Conservation (phyloP, 2,329 filamentous ascomycete genomes). For the Periconia sp. region DNA sequence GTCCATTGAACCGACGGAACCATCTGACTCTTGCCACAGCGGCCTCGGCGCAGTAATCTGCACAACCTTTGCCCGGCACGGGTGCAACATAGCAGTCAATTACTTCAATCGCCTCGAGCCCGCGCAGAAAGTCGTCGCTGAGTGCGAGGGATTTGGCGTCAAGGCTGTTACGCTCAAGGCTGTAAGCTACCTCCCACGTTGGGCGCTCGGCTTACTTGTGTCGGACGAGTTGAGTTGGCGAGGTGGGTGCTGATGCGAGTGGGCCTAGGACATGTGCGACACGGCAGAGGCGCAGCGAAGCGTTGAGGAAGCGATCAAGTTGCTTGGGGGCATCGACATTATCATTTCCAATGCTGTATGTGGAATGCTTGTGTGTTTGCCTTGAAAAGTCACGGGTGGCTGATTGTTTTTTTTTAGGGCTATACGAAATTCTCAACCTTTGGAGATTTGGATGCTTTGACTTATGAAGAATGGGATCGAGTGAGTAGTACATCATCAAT, state of each 20-base stretch:
- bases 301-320: slow-evolving; percentile 64
- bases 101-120: slow-evolving; percentile 68
- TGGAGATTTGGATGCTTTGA: slow-evolving; percentile 63
- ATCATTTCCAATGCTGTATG: slow-evolving; percentile 75
- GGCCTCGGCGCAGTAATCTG: slow-evolving; percentile 75
- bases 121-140: slow-evolving; percentile 64
- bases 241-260: not conserved
- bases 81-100: slow-evolving; percentile 75
- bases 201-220: no score
- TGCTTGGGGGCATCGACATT: slow-evolving; percentile 75
- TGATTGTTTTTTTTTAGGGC: no score
- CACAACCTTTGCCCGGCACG: slow-evolving; percentile 70
- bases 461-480: slow-evolving; percentile 69
- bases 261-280: slow-evolving; percentile 63
- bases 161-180: slow-evolving; percentile 66
- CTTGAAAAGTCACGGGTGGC: no score
- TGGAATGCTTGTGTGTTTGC: no score
- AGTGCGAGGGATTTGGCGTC: slow-evolving; percentile 59
- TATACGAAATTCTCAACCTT: slow-evolving; percentile 68
- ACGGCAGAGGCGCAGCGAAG: slow-evolving; percentile 64
- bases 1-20: not conserved
- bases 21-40: slow-evolving; percentile 48
- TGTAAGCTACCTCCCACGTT: slow-evolving; percentile 46
- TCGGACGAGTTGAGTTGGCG: no score
- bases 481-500: no score